Conservation (phyloP, 1,284 basidiomycete species). For the Athelia psychrophila region DNA sequence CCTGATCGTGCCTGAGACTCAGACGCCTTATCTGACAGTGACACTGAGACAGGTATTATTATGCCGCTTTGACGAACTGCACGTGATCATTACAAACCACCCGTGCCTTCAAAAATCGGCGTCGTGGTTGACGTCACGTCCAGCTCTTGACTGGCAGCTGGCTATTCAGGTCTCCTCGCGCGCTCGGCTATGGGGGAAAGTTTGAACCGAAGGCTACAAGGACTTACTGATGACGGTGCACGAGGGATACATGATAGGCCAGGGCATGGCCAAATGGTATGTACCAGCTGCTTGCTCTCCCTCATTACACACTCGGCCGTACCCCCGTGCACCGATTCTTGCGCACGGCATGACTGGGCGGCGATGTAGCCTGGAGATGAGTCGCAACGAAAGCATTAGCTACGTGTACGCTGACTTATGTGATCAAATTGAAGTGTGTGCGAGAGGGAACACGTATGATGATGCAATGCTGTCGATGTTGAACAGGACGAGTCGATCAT, state of each 20-base stretch:
- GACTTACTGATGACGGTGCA: not conserved
- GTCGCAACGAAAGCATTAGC: constrained; percentile 12
- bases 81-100: too few relatives aligned
- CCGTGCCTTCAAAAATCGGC: too few relatives aligned
- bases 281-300: constrained; percentile 51
- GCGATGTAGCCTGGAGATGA: constrained; percentile 54
- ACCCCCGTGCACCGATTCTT: constrained; percentile 58
- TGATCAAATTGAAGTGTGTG: constrained; percentile 31
- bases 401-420: not conserved
- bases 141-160: too few relatives aligned
- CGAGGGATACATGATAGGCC: constrained; percentile 51
- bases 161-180: too few relatives aligned
- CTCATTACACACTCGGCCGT: constrained; percentile 48
- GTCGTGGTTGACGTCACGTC: too few relatives aligned
- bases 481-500: constrained; percentile 33
- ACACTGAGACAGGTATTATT: too few relatives aligned
- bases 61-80: too few relatives aligned
- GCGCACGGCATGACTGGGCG: constrained; percentile 68
- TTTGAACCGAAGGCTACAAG: not conserved
- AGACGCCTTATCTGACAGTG: too few relatives aligned
- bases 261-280: constrained; percentile 64
- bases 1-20: too few relatives aligned
- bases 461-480: constrained; percentile 41
- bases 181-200: too few relatives aligned
- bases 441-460: constrained; percentile 40